Conservation (phyloP, 768 basidiomycete genomes). For the Tricholoma hemisulphureum region DNA sequence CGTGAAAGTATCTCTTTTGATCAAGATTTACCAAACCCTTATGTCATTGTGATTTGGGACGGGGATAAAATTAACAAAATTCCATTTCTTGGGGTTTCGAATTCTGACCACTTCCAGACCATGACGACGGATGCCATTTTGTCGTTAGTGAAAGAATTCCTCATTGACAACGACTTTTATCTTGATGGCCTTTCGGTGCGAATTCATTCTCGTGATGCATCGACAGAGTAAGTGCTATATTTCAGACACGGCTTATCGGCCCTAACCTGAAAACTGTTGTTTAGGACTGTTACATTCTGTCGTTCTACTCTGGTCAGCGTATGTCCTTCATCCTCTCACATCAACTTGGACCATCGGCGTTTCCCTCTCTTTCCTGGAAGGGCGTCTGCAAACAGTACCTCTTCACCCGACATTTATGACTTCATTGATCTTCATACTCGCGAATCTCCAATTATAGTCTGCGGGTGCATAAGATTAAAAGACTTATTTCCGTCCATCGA, state of each 20-base stretch:
- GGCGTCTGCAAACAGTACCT: not conserved
- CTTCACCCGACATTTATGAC: not conserved
- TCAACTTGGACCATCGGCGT: slow-evolving; percentile 15
- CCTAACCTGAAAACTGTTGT: not conserved
- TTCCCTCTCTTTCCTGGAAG: slow-evolving; percentile 9
- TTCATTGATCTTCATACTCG: slow-evolving; percentile 28
- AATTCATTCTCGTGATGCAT: slow-evolving; percentile 21
- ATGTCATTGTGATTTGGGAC: slow-evolving; percentile 23
- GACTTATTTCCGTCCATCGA: slow-evolving; percentile 10
- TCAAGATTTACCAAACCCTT: slow-evolving; percentile 5
- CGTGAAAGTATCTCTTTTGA: slow-evolving; percentile 19
- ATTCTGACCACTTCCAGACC: not conserved
- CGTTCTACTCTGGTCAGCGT: slow-evolving; percentile 26
- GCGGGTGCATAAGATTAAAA: slow-evolving; percentile 19
- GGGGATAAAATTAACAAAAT: slow-evolving; percentile 25
- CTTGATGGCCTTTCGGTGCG: slow-evolving; percentile 16
- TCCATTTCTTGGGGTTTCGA: slow-evolving; percentile 10
- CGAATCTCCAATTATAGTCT: slow-evolving; percentile 19
- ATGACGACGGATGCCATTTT: slow-evolving; percentile 13
- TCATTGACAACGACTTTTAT: slow-evolving; percentile 6
- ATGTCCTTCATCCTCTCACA: slow-evolving; percentile 21
- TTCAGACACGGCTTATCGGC: not conserved
- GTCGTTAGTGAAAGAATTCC: slow-evolving; percentile 15
- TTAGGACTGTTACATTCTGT: slow-evolving; percentile 20
- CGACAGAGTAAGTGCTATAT: slow-evolving; percentile 19